These are phyloP conservation scores for Pseudopyrenochaeta lycopersici DNA, from an alignment of 2,329 filamentous ascomycete genomes.

Conservation along the genomic window DNA sequence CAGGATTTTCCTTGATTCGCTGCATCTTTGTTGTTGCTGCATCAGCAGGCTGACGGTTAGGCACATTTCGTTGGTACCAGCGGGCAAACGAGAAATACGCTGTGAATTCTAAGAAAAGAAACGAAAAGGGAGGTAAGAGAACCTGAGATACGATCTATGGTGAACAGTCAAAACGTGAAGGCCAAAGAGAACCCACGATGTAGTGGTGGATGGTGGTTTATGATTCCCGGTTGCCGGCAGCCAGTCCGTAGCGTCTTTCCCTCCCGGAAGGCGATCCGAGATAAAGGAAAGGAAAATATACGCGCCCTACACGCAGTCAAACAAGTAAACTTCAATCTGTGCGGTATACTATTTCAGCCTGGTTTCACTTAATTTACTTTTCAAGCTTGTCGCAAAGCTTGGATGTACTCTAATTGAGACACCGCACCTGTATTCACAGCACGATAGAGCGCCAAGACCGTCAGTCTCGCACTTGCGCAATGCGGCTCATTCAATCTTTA, in stretches of 20 bases:
- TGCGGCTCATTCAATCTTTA: too few species aligned
- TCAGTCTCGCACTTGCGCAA: neutral
- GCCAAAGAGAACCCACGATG: neutral
- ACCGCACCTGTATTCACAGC: too few species aligned
- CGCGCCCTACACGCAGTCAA: neutral
- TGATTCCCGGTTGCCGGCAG: neutral
- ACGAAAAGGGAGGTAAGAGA: neutral
- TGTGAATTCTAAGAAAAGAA: neutral
- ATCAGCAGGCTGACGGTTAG: slow-evolving; percentile 1
- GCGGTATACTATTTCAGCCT: neutral
- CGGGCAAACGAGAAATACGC: neutral
- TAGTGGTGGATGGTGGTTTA: neutral
- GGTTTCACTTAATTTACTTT: neutral
- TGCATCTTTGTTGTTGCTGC: neutral
- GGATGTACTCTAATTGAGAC: too few species aligned
- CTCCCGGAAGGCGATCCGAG: neutral
- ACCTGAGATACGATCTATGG: neutral
- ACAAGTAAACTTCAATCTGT: neutral
- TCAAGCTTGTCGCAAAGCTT: neutral
- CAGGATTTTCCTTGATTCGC: neutral
- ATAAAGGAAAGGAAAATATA: neutral
- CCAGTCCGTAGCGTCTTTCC: neutral
- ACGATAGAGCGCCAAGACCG: neutral
- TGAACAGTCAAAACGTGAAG: neutral
- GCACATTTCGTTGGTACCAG: neutral